These are phyloP conservation scores for Tricholoma flavovirens DNA, from an alignment of 768 basidiomycete genomes.

Conservation along the genomic window DNA sequence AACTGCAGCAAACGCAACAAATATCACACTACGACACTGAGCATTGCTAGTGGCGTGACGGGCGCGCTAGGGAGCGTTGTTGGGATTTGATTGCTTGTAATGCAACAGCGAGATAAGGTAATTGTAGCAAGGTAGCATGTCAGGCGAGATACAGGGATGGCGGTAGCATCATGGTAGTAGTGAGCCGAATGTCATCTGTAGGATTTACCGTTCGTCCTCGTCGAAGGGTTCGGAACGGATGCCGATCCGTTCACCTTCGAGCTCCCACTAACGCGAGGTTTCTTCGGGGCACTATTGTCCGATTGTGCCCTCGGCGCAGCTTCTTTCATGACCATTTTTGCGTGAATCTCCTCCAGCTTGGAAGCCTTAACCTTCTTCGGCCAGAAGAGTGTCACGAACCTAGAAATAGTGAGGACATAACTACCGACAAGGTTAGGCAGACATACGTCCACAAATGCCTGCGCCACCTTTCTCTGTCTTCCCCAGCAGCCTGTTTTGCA, in stretches of 20 bases:
- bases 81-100: not conserved
- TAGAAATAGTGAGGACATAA: conserved; percentile 22
- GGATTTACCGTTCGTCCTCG: conserved; percentile 57
- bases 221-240: conserved; percentile 36
- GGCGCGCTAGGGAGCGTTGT: not conserved
- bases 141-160: conserved; percentile 14
- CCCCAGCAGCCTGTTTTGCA: conserved; percentile 69
- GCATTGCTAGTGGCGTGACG: not conserved
- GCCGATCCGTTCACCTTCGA: conserved; percentile 49
- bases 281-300: conserved; percentile 48
- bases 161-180: conserved; percentile 9
- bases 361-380: conserved; percentile 93
- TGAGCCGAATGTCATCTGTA: conserved; percentile 38
- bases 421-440: not conserved
- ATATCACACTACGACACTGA: not conserved
- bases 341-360: conserved; percentile 92
- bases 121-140: conserved; percentile 20
- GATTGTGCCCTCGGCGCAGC: conserved; percentile 55
- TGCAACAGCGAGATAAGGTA: conserved; percentile 3
- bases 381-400: conserved; percentile 96
- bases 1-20: not conserved
- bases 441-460: conserved; percentile 97
- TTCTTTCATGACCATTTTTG: conserved; percentile 93
- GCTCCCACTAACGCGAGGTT: conserved; percentile 47
- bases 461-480: conserved; percentile 83